Evolutionary conservation across 1,139 yeast species (phyloP).

Genomic region (Hemisphaericaspora xylofermentans): DNA sequence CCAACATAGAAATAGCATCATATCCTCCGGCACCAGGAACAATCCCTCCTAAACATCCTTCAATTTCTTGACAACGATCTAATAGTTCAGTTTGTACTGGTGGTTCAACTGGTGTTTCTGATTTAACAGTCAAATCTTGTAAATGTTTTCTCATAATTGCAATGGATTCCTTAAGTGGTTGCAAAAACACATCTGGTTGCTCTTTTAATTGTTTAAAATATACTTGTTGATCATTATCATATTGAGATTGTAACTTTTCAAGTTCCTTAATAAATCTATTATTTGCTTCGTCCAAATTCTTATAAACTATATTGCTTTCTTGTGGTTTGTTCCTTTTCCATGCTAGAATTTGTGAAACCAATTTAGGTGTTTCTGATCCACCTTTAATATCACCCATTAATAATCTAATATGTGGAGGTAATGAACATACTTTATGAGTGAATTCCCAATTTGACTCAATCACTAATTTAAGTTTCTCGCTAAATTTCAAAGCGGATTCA

Average conservation of each 20-base stretch:
- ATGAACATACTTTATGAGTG: slow-evolving; percentile 47
- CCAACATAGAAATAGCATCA: slow-evolving; percentile 82
- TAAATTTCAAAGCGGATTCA: slow-evolving; percentile 9
- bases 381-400: slow-evolving; percentile 92
- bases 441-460: slow-evolving; percentile 63
- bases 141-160: slow-evolving; percentile 52
- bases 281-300: slow-evolving; percentile 57
- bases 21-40: slow-evolving; percentile 99
- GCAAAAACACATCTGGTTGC: neutral
- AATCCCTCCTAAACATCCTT: slow-evolving; percentile 88
- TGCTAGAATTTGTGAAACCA: slow-evolving; percentile 69
- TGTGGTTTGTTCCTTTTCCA: slow-evolving; percentile 65
- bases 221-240: slow-evolving; percentile 20
- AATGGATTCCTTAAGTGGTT: slow-evolving; percentile 29
- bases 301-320: slow-evolving; percentile 53
- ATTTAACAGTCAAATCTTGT: slow-evolving; percentile 55
- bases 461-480: slow-evolving; percentile 28
- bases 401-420: slow-evolving; percentile 68
- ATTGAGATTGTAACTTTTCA: slow-evolving; percentile 33
- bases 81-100: slow-evolving; percentile 66
- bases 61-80: slow-evolving; percentile 54
- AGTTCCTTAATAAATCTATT: slow-evolving; percentile 52
- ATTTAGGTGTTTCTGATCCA: slow-evolving; percentile 91
- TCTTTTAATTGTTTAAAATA: slow-evolving; percentile 16
- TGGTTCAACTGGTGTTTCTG: slow-evolving; percentile 92